phyloP scores from a whole-genome alignment of 768 basidiomycete species.

The Lactarius psammicola region DNA sequence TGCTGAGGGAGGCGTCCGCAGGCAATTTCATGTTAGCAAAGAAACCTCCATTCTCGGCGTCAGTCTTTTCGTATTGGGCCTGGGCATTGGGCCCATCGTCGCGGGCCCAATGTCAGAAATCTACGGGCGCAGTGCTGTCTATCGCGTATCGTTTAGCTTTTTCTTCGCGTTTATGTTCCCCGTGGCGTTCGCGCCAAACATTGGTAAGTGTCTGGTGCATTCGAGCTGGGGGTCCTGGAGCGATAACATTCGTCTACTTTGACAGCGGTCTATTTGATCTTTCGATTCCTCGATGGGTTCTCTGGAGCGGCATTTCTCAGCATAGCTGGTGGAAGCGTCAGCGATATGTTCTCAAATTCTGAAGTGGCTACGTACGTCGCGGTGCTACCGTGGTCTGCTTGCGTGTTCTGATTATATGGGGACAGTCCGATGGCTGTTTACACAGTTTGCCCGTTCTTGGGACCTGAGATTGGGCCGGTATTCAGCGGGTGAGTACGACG shows the following conservation, averaged over 20 bases:
- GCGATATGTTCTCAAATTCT: slow-evolving; percentile 54
- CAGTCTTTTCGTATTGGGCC: slow-evolving; percentile 41
- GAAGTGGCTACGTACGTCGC: slow-evolving; percentile 57
- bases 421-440: slow-evolving; percentile 57
- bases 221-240: not conserved
- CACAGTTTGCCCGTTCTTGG: slow-evolving; percentile 54
- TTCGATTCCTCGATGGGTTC: slow-evolving; percentile 56
- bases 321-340: slow-evolving; percentile 60
- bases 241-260: slow-evolving; percentile 28
- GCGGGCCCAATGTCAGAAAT: slow-evolving; percentile 46
- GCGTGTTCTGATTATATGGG: not conserved
- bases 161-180: slow-evolving; percentile 69
- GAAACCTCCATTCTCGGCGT: slow-evolving; percentile 44
- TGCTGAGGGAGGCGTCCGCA: slow-evolving; percentile 41
- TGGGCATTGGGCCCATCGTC: slow-evolving; percentile 36
- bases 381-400: not conserved
- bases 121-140: slow-evolving; percentile 63
- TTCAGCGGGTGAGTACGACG: slow-evolving; percentile 50
- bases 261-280: slow-evolving; percentile 56
- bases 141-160: slow-evolving; percentile 55
- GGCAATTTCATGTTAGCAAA: slow-evolving; percentile 38
- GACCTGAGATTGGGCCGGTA: slow-evolving; percentile 56
- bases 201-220: slow-evolving; percentile 42
- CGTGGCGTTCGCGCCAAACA: slow-evolving; percentile 69
- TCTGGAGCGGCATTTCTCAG: slow-evolving; percentile 57